Base-by-base conservation (phyloP, 139 green algal species). In the Chlamydomonas eustigma region DNA sequence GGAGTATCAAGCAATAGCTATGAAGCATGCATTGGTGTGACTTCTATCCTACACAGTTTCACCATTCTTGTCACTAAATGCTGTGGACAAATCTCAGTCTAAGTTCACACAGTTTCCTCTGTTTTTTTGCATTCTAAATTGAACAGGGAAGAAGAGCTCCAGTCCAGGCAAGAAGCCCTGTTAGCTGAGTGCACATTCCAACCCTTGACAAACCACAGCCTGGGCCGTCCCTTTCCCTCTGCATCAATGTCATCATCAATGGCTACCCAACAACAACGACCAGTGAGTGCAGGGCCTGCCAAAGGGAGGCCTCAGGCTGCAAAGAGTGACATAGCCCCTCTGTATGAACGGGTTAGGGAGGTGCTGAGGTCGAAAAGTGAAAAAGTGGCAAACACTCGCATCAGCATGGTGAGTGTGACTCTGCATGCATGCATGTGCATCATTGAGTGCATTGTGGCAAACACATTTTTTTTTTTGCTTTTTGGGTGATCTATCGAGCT, bases 141-240 rank as follows among this genome's bases (percentile, higher is more conserved):
- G n/a, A n/a, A n/a, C 52, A 68, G 52, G 52, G 52, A 68, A 6
- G 52, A 44, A 12, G 28, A n/a, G 65, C 65, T 72, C 33, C 3
- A 34, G 33, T 33, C 24, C 4, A n/a, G 65, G 33, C 65, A 72
- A 24, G 28, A 72, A 34, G 65, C 65, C 3, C 33, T 4, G 31
- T 34, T 72, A 31, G 65, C 65, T 50, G 65, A 72, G 65, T 72
- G 65, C 65, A 72, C 65, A 6, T 72, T 72, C 65, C 24, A 31
- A 6, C 65, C 65, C 5, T 4, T 72, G 8, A 72, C 65, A 5
- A 72, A 72, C 65, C 52, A 68, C 52, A 68, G 52, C 52, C 6
- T 25, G 12, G 52, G 52, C 52, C n/a, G 52, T 4, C 6, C 4
- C 52, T 4, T 68, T 25, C n/a, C 22, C 52, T 28, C 32, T 8